Percentiles rank a stretch among this genome's conserved stretches.
Evolutionary conservation across 1,284 basidiomycete genomes (phyloP).

Genomic region (Flammula alnicola): DNA sequence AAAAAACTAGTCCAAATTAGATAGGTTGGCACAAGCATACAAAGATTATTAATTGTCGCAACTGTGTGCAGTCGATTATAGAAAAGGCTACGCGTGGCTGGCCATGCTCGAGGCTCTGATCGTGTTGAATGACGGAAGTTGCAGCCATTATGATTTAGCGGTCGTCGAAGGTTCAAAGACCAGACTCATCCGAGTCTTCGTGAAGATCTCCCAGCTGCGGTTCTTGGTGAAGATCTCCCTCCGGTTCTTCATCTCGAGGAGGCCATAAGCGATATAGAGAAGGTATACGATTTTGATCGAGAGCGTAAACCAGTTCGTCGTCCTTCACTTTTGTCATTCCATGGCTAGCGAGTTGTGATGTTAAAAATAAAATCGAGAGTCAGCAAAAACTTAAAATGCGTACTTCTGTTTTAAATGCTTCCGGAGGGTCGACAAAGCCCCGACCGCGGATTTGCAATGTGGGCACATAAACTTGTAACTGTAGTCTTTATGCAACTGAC

Average conservation of each 20-base stretch:
- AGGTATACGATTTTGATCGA: background rate
- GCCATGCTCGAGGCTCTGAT: too few relatives aligned
- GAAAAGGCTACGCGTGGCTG: too few relatives aligned
- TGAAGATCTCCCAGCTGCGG: too few relatives aligned
- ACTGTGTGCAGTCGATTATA: too few relatives aligned
- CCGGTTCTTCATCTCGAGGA: background rate
- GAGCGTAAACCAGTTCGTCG: background rate
- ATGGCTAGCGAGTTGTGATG: background rate
- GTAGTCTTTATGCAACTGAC: background rate
- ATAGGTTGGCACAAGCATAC: too few relatives aligned
- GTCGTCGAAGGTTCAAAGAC: too few relatives aligned
- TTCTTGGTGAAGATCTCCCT: too few relatives aligned
- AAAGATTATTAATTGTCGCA: too few relatives aligned
- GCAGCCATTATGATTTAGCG: too few relatives aligned
- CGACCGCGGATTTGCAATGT: background rate
- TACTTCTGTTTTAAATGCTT: conserved; percentile 1
- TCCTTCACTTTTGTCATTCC: background rate
- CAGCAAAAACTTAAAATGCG: background rate
- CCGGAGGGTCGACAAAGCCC: background rate
- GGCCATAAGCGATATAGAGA: conserved; percentile 1
- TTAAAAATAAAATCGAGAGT: background rate
- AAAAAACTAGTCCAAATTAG: too few relatives aligned
- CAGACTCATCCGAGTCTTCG: background rate
- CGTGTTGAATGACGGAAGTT: too few relatives aligned
- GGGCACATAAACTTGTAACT: background rate